Evolutionary conservation across 306 rosid species (phyloP).

Genomic region (Amphicarpaea edgeworthii): DNA sequence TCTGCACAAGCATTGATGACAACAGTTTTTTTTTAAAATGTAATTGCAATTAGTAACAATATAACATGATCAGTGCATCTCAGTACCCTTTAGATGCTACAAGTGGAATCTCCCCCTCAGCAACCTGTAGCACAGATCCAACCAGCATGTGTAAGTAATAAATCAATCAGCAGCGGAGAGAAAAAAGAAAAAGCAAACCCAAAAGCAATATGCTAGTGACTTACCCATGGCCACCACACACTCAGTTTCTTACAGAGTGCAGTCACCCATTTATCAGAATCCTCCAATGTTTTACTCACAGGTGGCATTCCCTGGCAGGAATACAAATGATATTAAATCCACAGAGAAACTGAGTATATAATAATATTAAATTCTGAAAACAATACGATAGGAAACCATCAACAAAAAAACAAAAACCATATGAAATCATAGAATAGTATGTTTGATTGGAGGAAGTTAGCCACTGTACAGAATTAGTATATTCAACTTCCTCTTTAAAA

Average conservation of each 20-base stretch:
- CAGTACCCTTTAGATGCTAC: constrained; percentile 77
- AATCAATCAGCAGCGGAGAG: constrained; percentile 27
- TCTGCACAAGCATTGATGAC: constrained; percentile 63
- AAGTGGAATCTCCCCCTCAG: constrained; percentile 88
- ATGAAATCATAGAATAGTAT: not conserved
- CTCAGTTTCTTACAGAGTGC: constrained; percentile 78
- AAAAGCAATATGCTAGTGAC: constrained; percentile 37
- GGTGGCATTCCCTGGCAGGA: constrained; percentile 82
- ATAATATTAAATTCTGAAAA: too few species aligned
- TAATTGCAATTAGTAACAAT: constrained; percentile 1
- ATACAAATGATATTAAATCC: constrained; percentile 24
- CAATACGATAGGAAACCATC: constrained; percentile 31
- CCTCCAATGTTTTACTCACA: constrained; percentile 59
- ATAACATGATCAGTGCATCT: constrained; percentile 17
- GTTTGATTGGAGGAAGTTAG: constrained; percentile 15
- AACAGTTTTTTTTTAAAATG: constrained; percentile 19
- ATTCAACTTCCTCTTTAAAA: not conserved
- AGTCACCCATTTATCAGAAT: constrained; percentile 83
- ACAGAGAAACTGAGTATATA: too few species aligned
- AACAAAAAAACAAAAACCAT: constrained; percentile 16
- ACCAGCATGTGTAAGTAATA: constrained; percentile 19
- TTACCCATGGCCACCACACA: constrained; percentile 95
- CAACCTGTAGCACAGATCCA: constrained; percentile 66
- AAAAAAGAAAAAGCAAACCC: constrained; percentile 17
- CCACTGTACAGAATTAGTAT: constrained; percentile 13